These are phyloP conservation scores for Plantago major DNA, from an alignment of 257 asterid species.

Conservation along the genomic window DNA sequence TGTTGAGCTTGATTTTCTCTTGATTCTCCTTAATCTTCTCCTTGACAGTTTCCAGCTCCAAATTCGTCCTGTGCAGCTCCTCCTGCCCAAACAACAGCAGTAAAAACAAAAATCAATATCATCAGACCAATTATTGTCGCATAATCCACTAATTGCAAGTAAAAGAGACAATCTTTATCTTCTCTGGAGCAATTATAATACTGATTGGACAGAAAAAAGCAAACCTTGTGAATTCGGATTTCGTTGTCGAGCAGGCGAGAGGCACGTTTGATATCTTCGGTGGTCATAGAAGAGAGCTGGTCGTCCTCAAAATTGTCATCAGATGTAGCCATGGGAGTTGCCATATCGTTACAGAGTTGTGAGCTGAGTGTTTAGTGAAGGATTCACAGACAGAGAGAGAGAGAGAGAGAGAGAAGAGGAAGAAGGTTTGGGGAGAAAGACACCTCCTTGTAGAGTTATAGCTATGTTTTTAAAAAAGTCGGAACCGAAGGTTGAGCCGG, in stretches of 20 bases:
- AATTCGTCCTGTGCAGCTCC: conserved; percentile 66
- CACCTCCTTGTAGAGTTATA: too few species aligned
- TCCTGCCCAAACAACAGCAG: conserved; percentile 34
- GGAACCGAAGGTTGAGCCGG: too few species aligned
- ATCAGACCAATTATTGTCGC: background rate
- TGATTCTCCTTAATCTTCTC: conserved; percentile 74
- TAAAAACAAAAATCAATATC: background rate
- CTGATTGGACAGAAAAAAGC: background rate
- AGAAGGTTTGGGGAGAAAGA: too few species aligned
- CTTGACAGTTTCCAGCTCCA: conserved; percentile 54
- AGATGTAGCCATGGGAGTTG: conserved; percentile 43
- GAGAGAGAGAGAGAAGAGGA: too few species aligned
- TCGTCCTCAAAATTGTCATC: conserved; percentile 72
- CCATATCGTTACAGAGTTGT: conserved; percentile 20
- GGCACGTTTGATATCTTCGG: conserved; percentile 59
- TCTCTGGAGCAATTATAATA: too few species aligned
- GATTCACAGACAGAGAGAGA: too few species aligned
- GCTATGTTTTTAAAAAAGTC: too few species aligned
- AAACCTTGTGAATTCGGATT: conserved; percentile 59
- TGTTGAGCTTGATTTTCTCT: conserved; percentile 67
- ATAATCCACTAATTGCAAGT: background rate
- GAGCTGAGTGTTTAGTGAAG: too few species aligned
- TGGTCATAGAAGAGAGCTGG: conserved; percentile 60
- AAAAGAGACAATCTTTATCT: background rate
- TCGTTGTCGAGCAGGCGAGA: conserved; percentile 76